phyloP scores from a whole-genome alignment of 2,329 filamentous ascomycete species.

The Endocalyx cinctus region DNA sequence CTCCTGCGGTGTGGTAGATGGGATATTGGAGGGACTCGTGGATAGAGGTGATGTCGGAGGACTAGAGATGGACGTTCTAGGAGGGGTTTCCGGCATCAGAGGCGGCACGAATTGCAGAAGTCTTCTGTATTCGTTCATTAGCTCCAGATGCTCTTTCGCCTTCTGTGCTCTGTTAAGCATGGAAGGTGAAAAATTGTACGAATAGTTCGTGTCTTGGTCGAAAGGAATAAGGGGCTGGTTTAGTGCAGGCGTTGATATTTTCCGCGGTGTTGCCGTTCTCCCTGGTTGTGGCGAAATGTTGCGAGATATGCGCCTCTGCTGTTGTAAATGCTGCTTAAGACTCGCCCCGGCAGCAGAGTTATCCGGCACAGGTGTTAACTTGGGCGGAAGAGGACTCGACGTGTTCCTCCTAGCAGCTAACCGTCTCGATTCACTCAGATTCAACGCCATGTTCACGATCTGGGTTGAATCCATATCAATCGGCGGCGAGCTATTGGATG shows the following conservation, averaged over 20 bases:
- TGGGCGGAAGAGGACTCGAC: conserved; percentile 46
- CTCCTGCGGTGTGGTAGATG: conserved; percentile 27
- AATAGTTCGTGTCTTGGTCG: conserved; percentile 45
- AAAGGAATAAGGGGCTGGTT: conserved; percentile 43
- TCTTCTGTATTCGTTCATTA: conserved; percentile 78
- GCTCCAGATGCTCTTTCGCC: conserved; percentile 78
- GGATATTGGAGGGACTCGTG: conserved; percentile 23
- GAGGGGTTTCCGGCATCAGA: conserved; percentile 45
- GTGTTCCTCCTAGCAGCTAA: conserved; percentile 56
- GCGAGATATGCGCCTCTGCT: conserved; percentile 60
- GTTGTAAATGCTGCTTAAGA: conserved; percentile 65
- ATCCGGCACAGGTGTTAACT: conserved; percentile 48
- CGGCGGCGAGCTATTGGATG: conserved; percentile 21
- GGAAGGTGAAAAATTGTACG: conserved; percentile 69
- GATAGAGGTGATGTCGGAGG: conserved; percentile 35
- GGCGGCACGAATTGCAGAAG: conserved; percentile 76
- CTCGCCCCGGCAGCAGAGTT: conserved; percentile 52
- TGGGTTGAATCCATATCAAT: conserved; percentile 76
- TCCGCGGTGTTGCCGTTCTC: conserved; percentile 34
- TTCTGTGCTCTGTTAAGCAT: conserved; percentile 80
- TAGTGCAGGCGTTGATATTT: conserved; percentile 35
- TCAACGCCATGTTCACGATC: conserved; percentile 89
- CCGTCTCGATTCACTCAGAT: conserved; percentile 75
- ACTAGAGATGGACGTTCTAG: conserved; percentile 34
- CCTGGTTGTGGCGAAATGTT: conserved; percentile 56